Evolutionary conservation across 2,329 filamentous ascomycete genomes (phyloP).

Genomic region (Ustulina deusta): DNA sequence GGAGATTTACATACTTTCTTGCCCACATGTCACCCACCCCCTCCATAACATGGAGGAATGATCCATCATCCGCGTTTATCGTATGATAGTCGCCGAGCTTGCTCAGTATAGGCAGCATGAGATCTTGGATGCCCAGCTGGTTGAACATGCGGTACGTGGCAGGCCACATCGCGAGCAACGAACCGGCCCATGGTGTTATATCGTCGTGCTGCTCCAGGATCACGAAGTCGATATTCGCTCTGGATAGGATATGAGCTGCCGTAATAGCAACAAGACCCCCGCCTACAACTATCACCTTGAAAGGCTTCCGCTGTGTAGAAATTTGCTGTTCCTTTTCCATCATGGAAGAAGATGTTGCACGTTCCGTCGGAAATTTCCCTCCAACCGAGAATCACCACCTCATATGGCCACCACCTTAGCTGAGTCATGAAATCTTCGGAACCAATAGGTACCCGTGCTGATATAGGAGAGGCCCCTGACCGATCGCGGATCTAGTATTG

Average conservation of each 20-base stretch:
- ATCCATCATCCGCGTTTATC: conserved; percentile 35
- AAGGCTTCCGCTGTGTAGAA: conserved; percentile 25
- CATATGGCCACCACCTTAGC: no score
- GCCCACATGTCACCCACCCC: conserved; percentile 3
- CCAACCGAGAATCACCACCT: no score
- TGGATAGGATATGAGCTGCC: conserved; percentile 44
- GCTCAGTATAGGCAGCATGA: conserved; percentile 26
- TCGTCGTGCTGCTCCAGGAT: conserved; percentile 43
- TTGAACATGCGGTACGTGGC: conserved; percentile 44
- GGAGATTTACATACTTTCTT: conserved; percentile 32
- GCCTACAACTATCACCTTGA: conserved; percentile 46
- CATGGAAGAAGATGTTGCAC: not conserved
- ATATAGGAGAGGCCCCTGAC: no score
- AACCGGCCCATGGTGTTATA: conserved; percentile 38
- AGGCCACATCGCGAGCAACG: conserved; percentile 44
- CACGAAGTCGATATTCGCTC: conserved; percentile 46
- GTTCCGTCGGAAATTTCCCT: no score
- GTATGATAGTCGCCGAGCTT: conserved; percentile 17
- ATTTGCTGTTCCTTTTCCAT: conserved; percentile 13
- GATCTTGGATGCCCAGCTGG: conserved; percentile 42
- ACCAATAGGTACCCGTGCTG: no score
- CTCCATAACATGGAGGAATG: conserved; percentile 17
- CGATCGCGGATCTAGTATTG: no score
- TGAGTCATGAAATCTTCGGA: no score
- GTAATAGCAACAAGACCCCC: conserved; percentile 46